Conservation (phyloP, 1,284 basidiomycete genomes). For the Stygiomarasmius scandens region DNA sequence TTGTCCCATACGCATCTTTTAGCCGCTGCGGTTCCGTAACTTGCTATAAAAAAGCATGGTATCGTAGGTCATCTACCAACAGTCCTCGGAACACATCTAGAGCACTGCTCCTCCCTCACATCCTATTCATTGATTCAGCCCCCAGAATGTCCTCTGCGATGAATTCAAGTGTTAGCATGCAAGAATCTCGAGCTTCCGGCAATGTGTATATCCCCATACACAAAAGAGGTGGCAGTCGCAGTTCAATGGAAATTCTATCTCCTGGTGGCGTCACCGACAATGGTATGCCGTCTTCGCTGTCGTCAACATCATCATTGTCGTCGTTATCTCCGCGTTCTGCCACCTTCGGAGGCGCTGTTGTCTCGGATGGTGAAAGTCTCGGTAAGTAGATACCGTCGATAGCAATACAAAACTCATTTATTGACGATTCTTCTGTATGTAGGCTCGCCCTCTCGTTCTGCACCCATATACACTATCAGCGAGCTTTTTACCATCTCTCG, state of each 20-base stretch:
- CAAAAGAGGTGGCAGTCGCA: constrained; percentile 21
- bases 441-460: constrained; percentile 3
- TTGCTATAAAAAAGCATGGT: not conserved
- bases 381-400: not conserved
- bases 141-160: constrained; percentile 12
- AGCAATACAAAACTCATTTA: not conserved
- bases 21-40: not conserved
- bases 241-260: not conserved
- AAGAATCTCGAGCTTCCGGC: constrained; percentile 16
- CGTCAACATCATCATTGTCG: not conserved
- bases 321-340: not conserved
- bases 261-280: not conserved
- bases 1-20: not conserved
- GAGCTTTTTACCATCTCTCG: constrained; percentile 8
- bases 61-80: not conserved
- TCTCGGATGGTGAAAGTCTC: constrained; percentile 1
- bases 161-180: constrained; percentile 15
- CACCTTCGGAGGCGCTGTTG: not conserved
- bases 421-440: not conserved
- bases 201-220: constrained; percentile 34
- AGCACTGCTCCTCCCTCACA: not conserved
- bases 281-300: not conserved
- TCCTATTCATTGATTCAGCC: constrained; percentile 8
- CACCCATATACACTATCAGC: constrained; percentile 14
- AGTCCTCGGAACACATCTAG: not conserved